A percentile compares a stretch with the other conserved stretches of the same genome.
These are phyloP conservation scores for Litchi chinensis DNA, from an alignment of 345 rosid species.

Conservation along the genomic window DNA sequence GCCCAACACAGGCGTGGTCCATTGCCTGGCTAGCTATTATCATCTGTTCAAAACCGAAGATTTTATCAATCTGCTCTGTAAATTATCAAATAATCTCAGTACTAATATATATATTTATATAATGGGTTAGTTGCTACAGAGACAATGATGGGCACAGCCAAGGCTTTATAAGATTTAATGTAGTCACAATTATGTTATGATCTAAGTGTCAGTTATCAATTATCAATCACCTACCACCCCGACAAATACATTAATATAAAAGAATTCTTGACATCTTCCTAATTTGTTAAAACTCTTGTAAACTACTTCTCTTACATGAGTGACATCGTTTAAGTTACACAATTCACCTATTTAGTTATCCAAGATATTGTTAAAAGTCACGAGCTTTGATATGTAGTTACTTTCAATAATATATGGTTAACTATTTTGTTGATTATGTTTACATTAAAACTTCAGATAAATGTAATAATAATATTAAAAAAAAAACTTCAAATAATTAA, in stretches of 20 bases:
- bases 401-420: no score
- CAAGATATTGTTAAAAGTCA: background rate
- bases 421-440: no score
- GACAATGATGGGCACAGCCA: background rate
- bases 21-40: no score
- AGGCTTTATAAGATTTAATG: background rate
- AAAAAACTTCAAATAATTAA: no score
- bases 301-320: background rate
- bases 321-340: background rate
- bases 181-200: background rate
- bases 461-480: no score
- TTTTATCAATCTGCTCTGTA: no score
- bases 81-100: no score
- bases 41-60: background rate
- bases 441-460: no score
- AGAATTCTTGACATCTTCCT: no score
- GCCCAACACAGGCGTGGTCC: conserved; percentile 15
- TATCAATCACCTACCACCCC: background rate
- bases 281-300: no score
- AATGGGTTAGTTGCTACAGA: background rate
- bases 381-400: no score
- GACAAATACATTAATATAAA: background rate
- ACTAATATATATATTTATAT: no score
- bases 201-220: background rate
- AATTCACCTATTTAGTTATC: background rate